Percentiles rank a stretch among this genome's conserved stretches.
phyloP scores from a whole-genome alignment of 768 basidiomycete species.

The Boletus tomentosulus region DNA sequence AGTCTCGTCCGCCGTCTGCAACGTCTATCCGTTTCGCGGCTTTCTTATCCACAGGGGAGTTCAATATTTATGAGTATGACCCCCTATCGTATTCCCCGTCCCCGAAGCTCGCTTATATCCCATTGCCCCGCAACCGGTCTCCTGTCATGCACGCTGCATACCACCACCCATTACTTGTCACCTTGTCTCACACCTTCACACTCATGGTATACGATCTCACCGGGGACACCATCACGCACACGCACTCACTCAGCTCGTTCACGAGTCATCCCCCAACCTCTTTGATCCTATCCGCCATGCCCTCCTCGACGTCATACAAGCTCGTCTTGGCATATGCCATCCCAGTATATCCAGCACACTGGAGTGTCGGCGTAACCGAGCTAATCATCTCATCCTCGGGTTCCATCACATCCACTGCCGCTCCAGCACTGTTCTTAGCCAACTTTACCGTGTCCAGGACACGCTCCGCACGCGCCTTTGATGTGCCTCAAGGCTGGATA shows the following conservation, averaged over 20 bases:
- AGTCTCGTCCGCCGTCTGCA: constrained; percentile 52
- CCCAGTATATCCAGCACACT: constrained; percentile 78
- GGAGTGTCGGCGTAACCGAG: constrained; percentile 75
- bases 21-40: constrained; percentile 42
- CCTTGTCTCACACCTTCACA: constrained; percentile 62
- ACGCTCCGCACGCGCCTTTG: constrained; percentile 64
- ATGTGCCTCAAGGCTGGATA: constrained; percentile 69
- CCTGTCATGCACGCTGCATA: constrained; percentile 65
- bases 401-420: constrained; percentile 1
- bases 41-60: constrained; percentile 69
- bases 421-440: constrained; percentile 14
- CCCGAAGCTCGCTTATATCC: constrained; percentile 45
- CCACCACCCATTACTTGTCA: constrained; percentile 73
- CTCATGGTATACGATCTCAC: constrained; percentile 73
- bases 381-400: constrained; percentile 51
- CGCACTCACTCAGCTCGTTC: constrained; percentile 70
- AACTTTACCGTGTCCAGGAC: constrained; percentile 51
- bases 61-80: constrained; percentile 54
- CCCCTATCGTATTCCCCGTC: constrained; percentile 40
- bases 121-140: constrained; percentile 38
- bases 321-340: constrained; percentile 70
- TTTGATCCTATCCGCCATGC: constrained; percentile 63
- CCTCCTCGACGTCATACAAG: constrained; percentile 58
- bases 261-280: constrained; percentile 78
- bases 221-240: constrained; percentile 44